Conservation (phyloP, 2,329 filamentous ascomycete genomes). For the Neonectria faginata region DNA sequence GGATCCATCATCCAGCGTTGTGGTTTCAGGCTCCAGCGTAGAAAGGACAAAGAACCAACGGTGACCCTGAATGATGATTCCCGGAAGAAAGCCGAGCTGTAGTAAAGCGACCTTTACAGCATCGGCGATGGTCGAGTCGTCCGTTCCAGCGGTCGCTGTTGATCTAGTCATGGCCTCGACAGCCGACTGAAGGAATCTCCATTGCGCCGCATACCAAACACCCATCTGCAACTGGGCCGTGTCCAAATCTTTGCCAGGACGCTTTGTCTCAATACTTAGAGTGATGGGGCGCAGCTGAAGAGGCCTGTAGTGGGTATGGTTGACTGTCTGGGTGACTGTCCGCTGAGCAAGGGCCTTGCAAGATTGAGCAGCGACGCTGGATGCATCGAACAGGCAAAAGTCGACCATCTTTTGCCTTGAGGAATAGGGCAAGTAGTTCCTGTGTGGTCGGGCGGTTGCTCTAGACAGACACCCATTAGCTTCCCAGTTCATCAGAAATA, state of each 20-base stretch:
- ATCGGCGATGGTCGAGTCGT: too few relatives aligned
- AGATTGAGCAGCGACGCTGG: neutral
- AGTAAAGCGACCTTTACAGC: too few relatives aligned
- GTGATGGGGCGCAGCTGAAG: conserved; percentile 4
- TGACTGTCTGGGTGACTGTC: conserved; percentile 2
- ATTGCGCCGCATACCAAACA: neutral
- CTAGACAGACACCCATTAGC: neutral
- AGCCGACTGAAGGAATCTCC: neutral
- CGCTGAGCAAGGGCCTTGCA: neutral
- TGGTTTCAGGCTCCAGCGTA: conserved; percentile 22
- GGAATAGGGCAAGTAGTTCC: neutral
- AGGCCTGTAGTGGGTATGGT: conserved; percentile 3
- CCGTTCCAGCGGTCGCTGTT: too few relatives aligned
- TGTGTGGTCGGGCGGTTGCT: conserved; percentile 11
- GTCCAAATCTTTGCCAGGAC: neutral
- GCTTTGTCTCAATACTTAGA: conserved; percentile 6
- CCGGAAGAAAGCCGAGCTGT: conserved; percentile 16
- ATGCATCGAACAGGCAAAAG: neutral
- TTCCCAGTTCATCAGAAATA: neutral
- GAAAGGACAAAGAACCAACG: conserved; percentile 28
- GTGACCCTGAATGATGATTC: conserved; percentile 26
- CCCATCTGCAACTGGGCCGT: neutral
- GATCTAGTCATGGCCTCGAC: too few relatives aligned
- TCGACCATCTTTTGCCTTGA: conserved; percentile 6
- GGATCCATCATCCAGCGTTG: neutral